A percentile compares a stretch with the other conserved stretches of the same genome.
Conservation (phyloP, 495 filamentous ascomycete genomes). For the Daldinia vernicosa region DNA sequence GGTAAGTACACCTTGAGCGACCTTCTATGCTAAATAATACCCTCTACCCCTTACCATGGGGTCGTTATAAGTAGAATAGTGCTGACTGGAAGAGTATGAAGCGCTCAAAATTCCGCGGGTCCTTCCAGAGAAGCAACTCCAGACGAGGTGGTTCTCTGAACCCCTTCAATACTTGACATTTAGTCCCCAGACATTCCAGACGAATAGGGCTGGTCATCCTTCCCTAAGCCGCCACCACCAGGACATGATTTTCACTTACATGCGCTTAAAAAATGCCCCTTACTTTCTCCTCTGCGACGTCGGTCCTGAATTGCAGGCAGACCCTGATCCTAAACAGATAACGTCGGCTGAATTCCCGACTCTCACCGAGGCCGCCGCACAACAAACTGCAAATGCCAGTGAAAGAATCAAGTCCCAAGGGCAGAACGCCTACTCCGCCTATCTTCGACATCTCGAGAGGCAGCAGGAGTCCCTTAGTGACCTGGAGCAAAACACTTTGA, state of each 20-base stretch:
- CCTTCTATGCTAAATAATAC: not conserved
- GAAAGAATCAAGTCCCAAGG: constrained; percentile 32
- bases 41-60: not conserved
- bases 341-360: constrained; percentile 68
- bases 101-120: constrained; percentile 83
- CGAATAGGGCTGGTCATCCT: constrained; percentile 81
- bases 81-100: constrained; percentile 45
- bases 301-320: constrained; percentile 61
- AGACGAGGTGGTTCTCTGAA: constrained; percentile 93
- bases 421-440: constrained; percentile 71
- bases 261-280: constrained; percentile 79
- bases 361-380: constrained; percentile 67
- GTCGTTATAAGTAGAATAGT: not conserved
- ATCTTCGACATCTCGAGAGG: constrained; percentile 83
- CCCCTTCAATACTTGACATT: constrained; percentile 84
- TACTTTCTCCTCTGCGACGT: constrained; percentile 85
- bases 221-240: constrained; percentile 86
- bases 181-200: constrained; percentile 71
- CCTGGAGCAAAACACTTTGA: constrained; percentile 54
- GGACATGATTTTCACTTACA: constrained; percentile 78
- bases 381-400: constrained; percentile 47
- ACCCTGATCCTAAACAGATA: constrained; percentile 36
- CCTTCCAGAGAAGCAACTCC: constrained; percentile 75
- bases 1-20: constrained; percentile 67
- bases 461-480: constrained; percentile 72